phyloP scores from a whole-genome alignment of 345 rosid species.

The Litchi chinensis region DNA sequence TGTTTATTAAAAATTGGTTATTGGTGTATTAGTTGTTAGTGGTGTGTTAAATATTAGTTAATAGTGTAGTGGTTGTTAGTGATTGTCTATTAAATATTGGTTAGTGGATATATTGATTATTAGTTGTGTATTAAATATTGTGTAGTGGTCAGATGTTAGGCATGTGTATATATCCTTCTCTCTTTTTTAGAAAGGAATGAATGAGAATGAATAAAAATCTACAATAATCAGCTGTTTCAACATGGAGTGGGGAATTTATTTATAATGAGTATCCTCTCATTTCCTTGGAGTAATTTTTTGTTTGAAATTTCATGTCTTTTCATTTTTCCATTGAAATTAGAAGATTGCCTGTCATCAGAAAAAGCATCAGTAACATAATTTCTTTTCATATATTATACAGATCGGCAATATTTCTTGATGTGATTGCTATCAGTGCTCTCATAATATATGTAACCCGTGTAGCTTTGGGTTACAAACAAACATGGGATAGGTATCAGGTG shows the following conservation, averaged over 20 bases:
- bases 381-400: conserved; percentile 36
- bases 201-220: no score
- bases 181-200: no score
- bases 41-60: no score
- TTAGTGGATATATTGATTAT: no score
- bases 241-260: neutral
- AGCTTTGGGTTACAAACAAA: conserved; percentile 95
- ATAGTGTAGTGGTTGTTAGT: no score
- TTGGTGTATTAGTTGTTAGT: no score
- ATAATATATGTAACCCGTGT: conserved; percentile 79
- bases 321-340: conserved; percentile 2
- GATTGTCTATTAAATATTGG: no score
- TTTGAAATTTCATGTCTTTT: neutral
- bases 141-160: no score
- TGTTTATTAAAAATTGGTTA: no score
- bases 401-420: conserved; percentile 89
- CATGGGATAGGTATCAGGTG: conserved; percentile 97
- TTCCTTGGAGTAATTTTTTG: neutral
- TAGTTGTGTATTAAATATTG: no score
- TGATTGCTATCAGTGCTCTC: conserved; percentile 75
- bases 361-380: neutral
- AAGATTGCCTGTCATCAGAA: neutral
- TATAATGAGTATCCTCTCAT: neutral
- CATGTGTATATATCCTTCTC: no score
- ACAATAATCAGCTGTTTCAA: neutral